Evolutionary conservation across 495 filamentous ascomycete genomes (phyloP), one percentile per base, ranked within the genome.

Genomic region (Talaromyces trachyspermus): DNA sequence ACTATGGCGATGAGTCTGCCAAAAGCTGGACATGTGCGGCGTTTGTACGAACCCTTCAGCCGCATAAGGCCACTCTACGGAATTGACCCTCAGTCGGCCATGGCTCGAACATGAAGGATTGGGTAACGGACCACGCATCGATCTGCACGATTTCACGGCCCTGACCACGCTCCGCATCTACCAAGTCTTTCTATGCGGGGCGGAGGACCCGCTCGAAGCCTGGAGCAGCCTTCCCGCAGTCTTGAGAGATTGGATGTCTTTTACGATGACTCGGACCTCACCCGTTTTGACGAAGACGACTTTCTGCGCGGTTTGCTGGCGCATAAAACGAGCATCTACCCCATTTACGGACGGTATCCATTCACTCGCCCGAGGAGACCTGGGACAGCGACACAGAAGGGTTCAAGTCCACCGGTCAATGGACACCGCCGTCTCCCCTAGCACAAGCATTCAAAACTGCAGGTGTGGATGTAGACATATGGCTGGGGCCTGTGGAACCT

Each of bases 21-120:
- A 44, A 24, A 37, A 15, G 11, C 17, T 57, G 52, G 55, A 49
- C 55, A 32, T 40, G 49, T 37, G 52, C 49, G 43, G 55, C 52
- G 41, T 55, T 57, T 55, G 49, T 57, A 39, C 48, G 55, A 10
- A 15, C 52, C 10, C 32, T 57, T 20, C 45, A 35, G 23, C 15
- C 52, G 37, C 55, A 54, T 35, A 54, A 37, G 45, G 19, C 20
- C 14, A 35, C 39, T 9, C 15, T 57, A 46, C 36, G 29, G 54
- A 57, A 49, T 19, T 57, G 30, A 47, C 45, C 4, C 37, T 54
- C 35, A 52, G 48, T 24, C 18, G 54, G 41, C 41, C 46, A 9
- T 40, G 24, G 45, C 47, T 53, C 29, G 50, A 20, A 4, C 51
- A 56, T 50, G 54, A 51, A 48, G 51, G 51, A 46, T 30, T 56